These are phyloP conservation scores for Colletotrichum musae DNA, from an alignment of 2,329 filamentous ascomycete species.

Conservation along the genomic window DNA sequence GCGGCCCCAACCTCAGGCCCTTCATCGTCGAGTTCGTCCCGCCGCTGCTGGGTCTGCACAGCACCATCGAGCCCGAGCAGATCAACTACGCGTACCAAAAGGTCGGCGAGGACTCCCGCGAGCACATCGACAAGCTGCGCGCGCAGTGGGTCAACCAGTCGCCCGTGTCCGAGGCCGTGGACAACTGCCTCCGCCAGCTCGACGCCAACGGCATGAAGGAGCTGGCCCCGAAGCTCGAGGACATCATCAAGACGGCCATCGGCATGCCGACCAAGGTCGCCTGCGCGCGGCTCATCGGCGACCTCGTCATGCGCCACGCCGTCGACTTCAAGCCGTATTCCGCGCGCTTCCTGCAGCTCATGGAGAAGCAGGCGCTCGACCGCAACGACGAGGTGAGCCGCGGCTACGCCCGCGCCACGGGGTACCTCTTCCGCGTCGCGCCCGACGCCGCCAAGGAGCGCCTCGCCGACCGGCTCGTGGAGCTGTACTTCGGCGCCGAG, in stretches of 20 bases:
- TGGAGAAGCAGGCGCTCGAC: conserved; percentile 88
- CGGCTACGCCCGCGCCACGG: conserved; percentile 87
- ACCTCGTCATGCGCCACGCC: conserved; percentile 84
- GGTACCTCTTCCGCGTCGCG: conserved; percentile 81
- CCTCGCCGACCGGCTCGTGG: conserved; percentile 69
- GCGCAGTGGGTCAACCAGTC: conserved; percentile 86
- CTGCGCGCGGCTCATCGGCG: conserved; percentile 86
- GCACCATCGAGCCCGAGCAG: conserved; percentile 88
- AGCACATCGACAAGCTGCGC: conserved; percentile 90
- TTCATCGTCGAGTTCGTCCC: conserved; percentile 88
- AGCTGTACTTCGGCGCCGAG: conserved; percentile 86
- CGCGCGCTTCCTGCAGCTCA: conserved; percentile 80
- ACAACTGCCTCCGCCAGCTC: conserved; percentile 87
- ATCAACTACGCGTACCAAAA: conserved; percentile 96
- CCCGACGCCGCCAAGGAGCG: conserved; percentile 63
- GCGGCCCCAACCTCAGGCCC: conserved; percentile 81
- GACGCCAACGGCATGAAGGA: conserved; percentile 84
- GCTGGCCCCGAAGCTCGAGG: conserved; percentile 80
- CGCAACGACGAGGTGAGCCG: conserved; percentile 94
- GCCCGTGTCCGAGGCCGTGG: conserved; percentile 92
- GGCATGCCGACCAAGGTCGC: conserved; percentile 96
- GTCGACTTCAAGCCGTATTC: conserved; percentile 83
- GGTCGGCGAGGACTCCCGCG: conserved; percentile 86
- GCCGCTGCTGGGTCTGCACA: conserved; percentile 84
- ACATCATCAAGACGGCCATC: conserved; percentile 86